A percentile compares a stretch with the other conserved stretches of the same genome.
phyloP scores from a whole-genome alignment of 768 basidiomycete genomes.

The Boletellus emodensis region DNA sequence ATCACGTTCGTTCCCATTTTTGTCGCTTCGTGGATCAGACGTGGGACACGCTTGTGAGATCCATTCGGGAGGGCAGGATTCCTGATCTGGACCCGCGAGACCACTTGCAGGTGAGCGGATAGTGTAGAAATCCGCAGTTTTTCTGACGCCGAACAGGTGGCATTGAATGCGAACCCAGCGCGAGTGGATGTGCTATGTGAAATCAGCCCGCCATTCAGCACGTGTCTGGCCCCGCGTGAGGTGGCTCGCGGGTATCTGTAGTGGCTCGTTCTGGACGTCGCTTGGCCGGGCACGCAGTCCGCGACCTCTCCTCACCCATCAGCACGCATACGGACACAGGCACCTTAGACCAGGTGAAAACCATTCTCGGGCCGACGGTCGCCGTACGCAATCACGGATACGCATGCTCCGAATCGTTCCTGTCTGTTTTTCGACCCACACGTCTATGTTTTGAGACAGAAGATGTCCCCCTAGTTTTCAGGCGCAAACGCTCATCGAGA shows the following conservation, averaged over 20 bases:
- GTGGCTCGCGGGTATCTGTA: neutral
- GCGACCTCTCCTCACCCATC: neutral
- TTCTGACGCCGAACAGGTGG: neutral
- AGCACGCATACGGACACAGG: neutral
- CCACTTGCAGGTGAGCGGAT: conserved; percentile 2
- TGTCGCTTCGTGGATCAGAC: conserved; percentile 4
- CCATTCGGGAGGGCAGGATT: conserved; percentile 3
- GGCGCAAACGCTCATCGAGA: neutral
- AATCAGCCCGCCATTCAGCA: conserved; percentile 5
- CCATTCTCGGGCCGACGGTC: conserved; percentile 6
- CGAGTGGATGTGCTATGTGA: conserved; percentile 3
- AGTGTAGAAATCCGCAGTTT: too few relatives aligned
- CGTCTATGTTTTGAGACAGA: neutral
- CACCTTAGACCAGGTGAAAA: neutral
- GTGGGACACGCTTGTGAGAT: conserved; percentile 3
- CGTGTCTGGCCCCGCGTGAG: conserved; percentile 5
- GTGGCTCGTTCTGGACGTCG: conserved; percentile 3
- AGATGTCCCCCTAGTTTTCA: conserved; percentile 5
- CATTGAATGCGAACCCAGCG: neutral
- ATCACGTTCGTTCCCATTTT: neutral
- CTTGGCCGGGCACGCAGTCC: neutral
- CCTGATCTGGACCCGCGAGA: conserved; percentile 8
- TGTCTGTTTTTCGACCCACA: neutral
- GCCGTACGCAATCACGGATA: conserved; percentile 1
- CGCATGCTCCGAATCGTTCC: neutral